Evolutionary conservation across 202 grass and related monocot genomes (phyloP).

Genomic region (Zizania palustris): DNA sequence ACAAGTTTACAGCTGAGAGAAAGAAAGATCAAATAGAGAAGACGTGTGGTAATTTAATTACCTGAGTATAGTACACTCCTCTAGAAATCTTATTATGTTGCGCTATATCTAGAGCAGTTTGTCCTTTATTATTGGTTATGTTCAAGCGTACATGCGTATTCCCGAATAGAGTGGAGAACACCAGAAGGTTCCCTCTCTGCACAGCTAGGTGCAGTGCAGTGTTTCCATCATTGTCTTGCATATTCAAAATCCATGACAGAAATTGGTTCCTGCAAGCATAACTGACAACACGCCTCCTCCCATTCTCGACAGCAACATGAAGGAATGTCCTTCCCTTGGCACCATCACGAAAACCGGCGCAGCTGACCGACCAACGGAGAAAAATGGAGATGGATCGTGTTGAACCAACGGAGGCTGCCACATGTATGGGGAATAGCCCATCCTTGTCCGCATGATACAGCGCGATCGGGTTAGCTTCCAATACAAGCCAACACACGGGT

Average conservation of each 20-base stretch:
- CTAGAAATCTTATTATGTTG: background rate
- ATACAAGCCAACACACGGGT: background rate
- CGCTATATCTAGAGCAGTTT: constrained; percentile 33
- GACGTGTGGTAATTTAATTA: background rate
- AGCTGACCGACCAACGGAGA: background rate
- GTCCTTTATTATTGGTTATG: constrained; percentile 12
- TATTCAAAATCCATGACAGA: constrained; percentile 1
- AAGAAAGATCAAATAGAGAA: too few relatives aligned
- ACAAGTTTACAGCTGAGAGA: too few relatives aligned
- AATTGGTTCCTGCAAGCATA: background rate
- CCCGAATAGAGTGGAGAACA: constrained; percentile 7
- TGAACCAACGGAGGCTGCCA: background rate
- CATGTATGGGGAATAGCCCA: constrained; percentile 18
- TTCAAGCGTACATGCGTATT: background rate
- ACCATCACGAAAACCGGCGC: constrained; percentile 4
- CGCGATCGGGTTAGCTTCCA: background rate
- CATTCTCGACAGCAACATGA: constrained; percentile 30
- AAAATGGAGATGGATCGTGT: background rate
- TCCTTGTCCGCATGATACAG: background rate
- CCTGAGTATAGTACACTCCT: background rate
- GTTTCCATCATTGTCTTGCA: constrained; percentile 30
- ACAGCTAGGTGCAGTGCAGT: constrained; percentile 35
- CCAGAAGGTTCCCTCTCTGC: background rate
- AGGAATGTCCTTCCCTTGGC: constrained; percentile 19
- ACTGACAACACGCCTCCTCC: background rate